phyloP scores from a whole-genome alignment of 495 filamentous ascomycete species.

The Talaromyces ruber region DNA sequence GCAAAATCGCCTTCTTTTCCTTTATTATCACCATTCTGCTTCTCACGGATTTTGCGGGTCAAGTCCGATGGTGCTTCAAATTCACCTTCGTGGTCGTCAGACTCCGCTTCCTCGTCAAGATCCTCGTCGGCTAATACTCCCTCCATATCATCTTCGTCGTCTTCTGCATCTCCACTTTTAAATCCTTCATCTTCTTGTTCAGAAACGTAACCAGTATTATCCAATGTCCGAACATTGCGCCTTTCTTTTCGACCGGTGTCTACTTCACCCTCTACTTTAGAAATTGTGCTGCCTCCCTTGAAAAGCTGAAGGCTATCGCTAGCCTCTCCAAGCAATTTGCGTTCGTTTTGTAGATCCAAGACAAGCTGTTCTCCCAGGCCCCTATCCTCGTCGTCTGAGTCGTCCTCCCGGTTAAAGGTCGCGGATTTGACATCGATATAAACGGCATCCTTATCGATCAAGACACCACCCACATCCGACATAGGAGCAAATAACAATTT shows the following conservation, averaged over 20 bases:
- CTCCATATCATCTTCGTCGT: constrained; percentile 41
- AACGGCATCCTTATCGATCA: constrained; percentile 74
- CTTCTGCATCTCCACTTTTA: constrained; percentile 52
- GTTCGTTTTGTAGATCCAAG: constrained; percentile 76
- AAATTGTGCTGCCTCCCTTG: constrained; percentile 61
- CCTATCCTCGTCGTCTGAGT: constrained; percentile 47
- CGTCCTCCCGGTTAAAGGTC: constrained; percentile 65
- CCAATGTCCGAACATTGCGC: constrained; percentile 57
- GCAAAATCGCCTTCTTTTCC: constrained; percentile 56
- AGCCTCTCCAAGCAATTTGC: constrained; percentile 71
- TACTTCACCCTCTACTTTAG: constrained; percentile 48
- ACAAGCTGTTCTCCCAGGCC: constrained; percentile 92
- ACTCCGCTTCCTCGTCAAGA: constrained; percentile 21
- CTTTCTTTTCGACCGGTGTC: constrained; percentile 61
- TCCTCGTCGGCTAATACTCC: constrained; percentile 23
- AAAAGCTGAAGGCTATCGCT: constrained; percentile 79
- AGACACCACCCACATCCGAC: constrained; percentile 90
- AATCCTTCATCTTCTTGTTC: constrained; percentile 55
- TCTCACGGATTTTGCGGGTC: constrained; percentile 31
- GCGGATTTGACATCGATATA: constrained; percentile 68
- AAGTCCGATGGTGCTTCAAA: constrained; percentile 36
- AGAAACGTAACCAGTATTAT: constrained; percentile 39
- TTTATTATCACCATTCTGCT: constrained; percentile 30
- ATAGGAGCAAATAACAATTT: constrained; percentile 94
- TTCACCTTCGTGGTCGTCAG: constrained; percentile 28